Conservation (phyloP, 495 filamentous ascomycete species). For the Penicilliopsis zonata region DNA sequence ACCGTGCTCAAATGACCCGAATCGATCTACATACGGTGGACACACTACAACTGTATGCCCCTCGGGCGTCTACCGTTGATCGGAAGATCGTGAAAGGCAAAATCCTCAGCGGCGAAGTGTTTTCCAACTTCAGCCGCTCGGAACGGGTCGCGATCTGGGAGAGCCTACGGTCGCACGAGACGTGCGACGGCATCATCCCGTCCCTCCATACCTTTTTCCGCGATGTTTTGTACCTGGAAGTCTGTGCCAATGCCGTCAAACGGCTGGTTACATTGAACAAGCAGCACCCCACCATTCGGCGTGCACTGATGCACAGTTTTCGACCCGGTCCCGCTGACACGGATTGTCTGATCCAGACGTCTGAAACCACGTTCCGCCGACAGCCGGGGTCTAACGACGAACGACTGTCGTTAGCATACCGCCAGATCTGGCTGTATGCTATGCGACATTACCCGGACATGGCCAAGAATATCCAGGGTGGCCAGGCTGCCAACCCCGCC, state of each 20-base stretch:
- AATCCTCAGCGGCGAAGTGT: constrained; percentile 7
- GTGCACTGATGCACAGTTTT: constrained; percentile 4
- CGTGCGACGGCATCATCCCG: constrained; percentile 5
- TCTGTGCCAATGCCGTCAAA: constrained; percentile 15
- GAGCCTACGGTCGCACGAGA: constrained; percentile 2
- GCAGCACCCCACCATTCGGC: constrained; percentile 8
- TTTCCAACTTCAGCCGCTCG: constrained; percentile 7
- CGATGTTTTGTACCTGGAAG: constrained; percentile 19
- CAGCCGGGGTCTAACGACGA: constrained; percentile 4
- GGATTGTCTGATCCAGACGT: constrained; percentile 10
- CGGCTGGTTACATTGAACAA: constrained; percentile 8
- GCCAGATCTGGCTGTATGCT: constrained; percentile 13
- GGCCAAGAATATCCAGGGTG: constrained; percentile 3
- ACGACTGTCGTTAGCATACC: constrained; percentile 7
- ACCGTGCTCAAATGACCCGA: constrained; percentile 1
- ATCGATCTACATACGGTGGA: constrained; percentile 4
- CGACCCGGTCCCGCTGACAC: neutral
- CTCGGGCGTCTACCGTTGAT: constrained; percentile 1
- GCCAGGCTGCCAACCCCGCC: neutral
- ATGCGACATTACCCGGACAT: constrained; percentile 16
- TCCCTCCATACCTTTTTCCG: constrained; percentile 20
- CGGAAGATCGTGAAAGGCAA: constrained; percentile 1
- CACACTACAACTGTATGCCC: constrained; percentile 3
- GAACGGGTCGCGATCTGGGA: constrained; percentile 8
- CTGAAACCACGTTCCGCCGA: constrained; percentile 8